A percentile compares a stretch with the other conserved stretches of the same genome.
Conservation (phyloP, 1,284 basidiomycete species). For the Trichosporon ovoides region DNA sequence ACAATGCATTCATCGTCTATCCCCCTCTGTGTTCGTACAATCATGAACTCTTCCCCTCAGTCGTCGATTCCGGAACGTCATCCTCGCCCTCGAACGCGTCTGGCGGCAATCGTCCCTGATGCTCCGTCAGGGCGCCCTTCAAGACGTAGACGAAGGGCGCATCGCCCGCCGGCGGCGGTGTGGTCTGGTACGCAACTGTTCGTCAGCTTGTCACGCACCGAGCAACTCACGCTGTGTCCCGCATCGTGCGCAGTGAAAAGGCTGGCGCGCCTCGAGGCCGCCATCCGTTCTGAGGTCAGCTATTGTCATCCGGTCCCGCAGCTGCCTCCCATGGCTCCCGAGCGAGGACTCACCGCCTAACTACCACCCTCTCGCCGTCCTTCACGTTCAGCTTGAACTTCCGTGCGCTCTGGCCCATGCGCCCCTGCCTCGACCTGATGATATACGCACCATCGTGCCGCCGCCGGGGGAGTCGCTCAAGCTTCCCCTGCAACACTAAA, state of each 20-base stretch:
- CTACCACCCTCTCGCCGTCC: conserved; percentile 37
- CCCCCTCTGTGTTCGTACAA: not conserved
- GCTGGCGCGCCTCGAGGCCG: conserved; percentile 40
- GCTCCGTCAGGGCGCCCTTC: conserved; percentile 46
- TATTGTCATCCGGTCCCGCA: too few species aligned
- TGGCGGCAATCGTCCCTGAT: conserved; percentile 47
- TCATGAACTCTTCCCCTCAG: not conserved
- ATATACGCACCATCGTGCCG: conserved; percentile 43
- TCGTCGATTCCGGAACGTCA: conserved; percentile 8
- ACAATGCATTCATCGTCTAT: conserved; percentile 7
- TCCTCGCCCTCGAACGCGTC: conserved; percentile 49
- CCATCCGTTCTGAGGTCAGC: conserved; percentile 5
- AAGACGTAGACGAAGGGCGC: conserved; percentile 46
- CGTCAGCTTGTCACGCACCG: not conserved
- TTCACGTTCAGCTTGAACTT: conserved; percentile 49
- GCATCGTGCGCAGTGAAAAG: conserved; percentile 19
- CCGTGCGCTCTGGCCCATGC: conserved; percentile 29
- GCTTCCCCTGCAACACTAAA: conserved; percentile 45
- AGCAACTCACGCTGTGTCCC: not conserved
- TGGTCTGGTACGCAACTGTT: conserved; percentile 46
- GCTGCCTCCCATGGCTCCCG: too few species aligned
- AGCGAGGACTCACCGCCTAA: conserved; percentile 36
- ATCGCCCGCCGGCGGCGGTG: conserved; percentile 38
- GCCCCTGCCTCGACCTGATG: conserved; percentile 26
- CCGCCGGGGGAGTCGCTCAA: conserved; percentile 43